Evolutionary conservation across 768 basidiomycete species (phyloP).

Genomic region (Pisolithus sp.): DNA sequence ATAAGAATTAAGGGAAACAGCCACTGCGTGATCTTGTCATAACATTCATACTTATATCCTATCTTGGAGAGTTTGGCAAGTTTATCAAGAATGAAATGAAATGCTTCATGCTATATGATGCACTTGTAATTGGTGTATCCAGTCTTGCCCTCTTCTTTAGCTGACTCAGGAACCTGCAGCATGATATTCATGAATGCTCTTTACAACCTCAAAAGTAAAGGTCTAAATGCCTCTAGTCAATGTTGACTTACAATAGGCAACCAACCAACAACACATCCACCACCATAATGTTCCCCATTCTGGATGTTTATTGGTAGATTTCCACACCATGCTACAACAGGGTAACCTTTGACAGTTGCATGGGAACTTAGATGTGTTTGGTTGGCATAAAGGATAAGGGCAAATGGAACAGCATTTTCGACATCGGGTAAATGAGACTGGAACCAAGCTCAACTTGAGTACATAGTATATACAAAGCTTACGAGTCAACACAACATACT

Average conservation of each 20-base stretch:
- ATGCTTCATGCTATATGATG: constrained; percentile 30
- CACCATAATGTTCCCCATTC: constrained; percentile 30
- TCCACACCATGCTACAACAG: constrained; percentile 17
- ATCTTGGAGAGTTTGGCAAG: constrained; percentile 14
- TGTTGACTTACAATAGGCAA: constrained; percentile 29
- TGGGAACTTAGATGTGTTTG: constrained; percentile 33
- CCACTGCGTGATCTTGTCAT: constrained; percentile 19
- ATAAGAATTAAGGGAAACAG: constrained; percentile 29
- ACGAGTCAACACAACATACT: constrained; percentile 5
- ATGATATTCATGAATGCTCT: neutral
- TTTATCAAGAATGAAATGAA: constrained; percentile 23
- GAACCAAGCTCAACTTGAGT: no score
- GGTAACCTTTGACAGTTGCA: constrained; percentile 33
- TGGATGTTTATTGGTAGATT: constrained; percentile 23
- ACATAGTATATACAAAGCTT: no score
- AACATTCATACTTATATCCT: constrained; percentile 21
- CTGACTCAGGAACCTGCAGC: neutral
- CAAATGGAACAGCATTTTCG: constrained; percentile 19
- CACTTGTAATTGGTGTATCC: constrained; percentile 27
- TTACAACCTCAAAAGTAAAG: neutral
- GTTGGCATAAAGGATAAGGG: constrained; percentile 36
- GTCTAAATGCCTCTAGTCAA: no score
- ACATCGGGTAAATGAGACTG: neutral
- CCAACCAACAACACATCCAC: constrained; percentile 33
- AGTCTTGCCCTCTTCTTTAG: constrained; percentile 27